Evolutionary conservation across 1,284 basidiomycete species (phyloP).

Genomic region (Ustilago esculenta): DNA sequence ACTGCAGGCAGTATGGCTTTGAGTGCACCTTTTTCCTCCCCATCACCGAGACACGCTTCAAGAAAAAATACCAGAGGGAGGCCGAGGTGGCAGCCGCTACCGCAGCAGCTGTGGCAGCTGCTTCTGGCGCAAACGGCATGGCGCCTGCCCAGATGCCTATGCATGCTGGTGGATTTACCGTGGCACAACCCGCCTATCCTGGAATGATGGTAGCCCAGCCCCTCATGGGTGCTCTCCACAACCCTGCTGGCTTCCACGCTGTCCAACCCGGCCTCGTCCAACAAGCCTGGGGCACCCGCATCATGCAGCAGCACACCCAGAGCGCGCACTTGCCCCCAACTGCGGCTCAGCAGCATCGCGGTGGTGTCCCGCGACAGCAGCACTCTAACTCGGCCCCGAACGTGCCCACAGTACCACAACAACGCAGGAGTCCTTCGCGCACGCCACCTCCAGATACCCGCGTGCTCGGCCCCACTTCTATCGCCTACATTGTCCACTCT

Average conservation of each 20-base stretch:
- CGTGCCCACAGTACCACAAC: conserved; percentile 1
- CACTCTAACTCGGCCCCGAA: background rate
- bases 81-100: conserved; percentile 74
- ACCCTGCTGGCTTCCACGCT: conserved; percentile 34
- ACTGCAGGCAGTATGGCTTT: conserved; percentile 58
- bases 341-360: background rate
- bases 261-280: conserved; percentile 14
- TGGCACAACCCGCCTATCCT: conserved; percentile 20
- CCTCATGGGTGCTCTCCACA: conserved; percentile 36
- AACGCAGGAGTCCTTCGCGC: conserved; percentile 24
- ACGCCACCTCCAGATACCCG: conserved; percentile 61
- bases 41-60: conserved; percentile 97
- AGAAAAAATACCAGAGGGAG: conserved; percentile 79
- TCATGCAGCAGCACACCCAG: conserved; percentile 15
- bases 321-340: conserved; percentile 5
- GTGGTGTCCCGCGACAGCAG: conserved; percentile 1
- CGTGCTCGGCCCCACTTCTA: conserved; percentile 78
- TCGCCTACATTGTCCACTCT: conserved; percentile 87
- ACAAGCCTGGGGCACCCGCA: conserved; percentile 23
- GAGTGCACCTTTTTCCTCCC: conserved; percentile 82
- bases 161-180: conserved; percentile 10
- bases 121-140: conserved; percentile 23
- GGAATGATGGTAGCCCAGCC: conserved; percentile 29
- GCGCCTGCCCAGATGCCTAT: conserved; percentile 5
- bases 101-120: conserved; percentile 44